Base-by-base conservation (phyloP, 257 asterid species). In the Eucommia ulmoides region DNA sequence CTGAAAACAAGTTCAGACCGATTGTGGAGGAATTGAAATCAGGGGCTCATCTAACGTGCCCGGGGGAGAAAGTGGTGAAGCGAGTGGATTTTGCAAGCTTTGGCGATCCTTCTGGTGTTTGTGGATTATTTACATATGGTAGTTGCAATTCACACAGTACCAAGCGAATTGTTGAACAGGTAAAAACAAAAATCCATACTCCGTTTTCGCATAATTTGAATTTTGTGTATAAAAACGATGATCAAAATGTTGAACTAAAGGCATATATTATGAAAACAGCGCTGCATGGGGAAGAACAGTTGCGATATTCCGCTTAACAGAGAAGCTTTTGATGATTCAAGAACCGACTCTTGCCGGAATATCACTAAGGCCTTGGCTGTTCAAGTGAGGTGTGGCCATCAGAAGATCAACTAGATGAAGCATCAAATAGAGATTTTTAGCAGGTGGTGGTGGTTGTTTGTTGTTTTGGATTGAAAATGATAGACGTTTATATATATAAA, bases 241-340 rank as follows among this genome's bases (percentile, higher is more conserved):
- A n/a, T n/a, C n/a, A n/a, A n/a, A n/a, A n/a, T n/a, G n/a, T n/a
- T n/a, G n/a, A n/a, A n/a, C n/a, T n/a, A n/a, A n/a, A n/a, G n/a
- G n/a, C n/a, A n/a, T n/a, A n/a, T n/a, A n/a, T n/a, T n/a, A n/a
- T n/a, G n/a, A n/a, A n/a, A 53, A 45, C 62, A 84, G 82, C 18
- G 49, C 18, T 89, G 98, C 63, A 23, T 74, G 72, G 94, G 96
- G 6, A 83, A 86, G 68, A 25, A 65, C 22, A 45, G 56, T 8
- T 89, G 98, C 73, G 15, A 65, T 12, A 64, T 89, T 25, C 94
- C 87, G 3, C 69, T 83, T 22, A 79, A 78, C 1, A 73, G 72
- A 54, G 67, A 52, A 1, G 21, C 29, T 5, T 65, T 89, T 5
- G 33, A 63, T 2, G 91, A 61, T 2, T 61, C 22, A 1, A 61